phyloP scores from a whole-genome alignment of 2,329 filamentous ascomycete species.

The Pseudocercospora vitis region DNA sequence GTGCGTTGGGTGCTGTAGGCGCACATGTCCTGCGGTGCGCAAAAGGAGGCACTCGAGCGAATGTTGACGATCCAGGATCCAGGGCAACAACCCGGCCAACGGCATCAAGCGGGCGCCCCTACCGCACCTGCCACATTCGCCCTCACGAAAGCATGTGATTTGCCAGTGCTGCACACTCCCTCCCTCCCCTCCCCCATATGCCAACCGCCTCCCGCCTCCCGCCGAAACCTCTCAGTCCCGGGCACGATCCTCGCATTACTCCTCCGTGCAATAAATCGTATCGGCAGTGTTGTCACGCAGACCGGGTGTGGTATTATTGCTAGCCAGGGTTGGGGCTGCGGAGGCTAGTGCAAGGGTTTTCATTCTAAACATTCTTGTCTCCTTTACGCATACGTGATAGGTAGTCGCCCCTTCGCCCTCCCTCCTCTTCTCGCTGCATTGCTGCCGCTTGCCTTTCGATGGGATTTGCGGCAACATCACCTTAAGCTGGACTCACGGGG shows the following conservation, averaged over 20 bases:
- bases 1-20: conserved; percentile 4
- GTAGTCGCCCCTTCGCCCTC: background rate
- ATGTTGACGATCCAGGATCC: conserved; percentile 1
- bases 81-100: conserved; percentile 1
- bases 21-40: background rate
- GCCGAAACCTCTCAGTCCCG: background rate
- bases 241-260: background rate
- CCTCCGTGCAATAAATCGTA: background rate
- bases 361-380: conserved; percentile 4
- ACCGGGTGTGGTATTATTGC: background rate
- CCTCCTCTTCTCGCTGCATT: background rate
- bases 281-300: background rate
- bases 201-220: background rate
- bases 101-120: background rate
- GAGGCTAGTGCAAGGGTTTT: conserved; percentile 2
- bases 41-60: conserved; percentile 2
- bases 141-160: background rate
- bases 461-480: background rate
- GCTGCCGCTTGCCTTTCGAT: background rate
- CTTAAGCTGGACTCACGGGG: background rate
- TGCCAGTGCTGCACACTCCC: background rate
- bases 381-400: background rate
- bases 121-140: background rate
- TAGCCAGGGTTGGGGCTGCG: background rate
- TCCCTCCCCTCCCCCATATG: background rate